These are phyloP conservation scores for Suillus paluster DNA, from an alignment of 768 basidiomycete species.

Conservation along the genomic window DNA sequence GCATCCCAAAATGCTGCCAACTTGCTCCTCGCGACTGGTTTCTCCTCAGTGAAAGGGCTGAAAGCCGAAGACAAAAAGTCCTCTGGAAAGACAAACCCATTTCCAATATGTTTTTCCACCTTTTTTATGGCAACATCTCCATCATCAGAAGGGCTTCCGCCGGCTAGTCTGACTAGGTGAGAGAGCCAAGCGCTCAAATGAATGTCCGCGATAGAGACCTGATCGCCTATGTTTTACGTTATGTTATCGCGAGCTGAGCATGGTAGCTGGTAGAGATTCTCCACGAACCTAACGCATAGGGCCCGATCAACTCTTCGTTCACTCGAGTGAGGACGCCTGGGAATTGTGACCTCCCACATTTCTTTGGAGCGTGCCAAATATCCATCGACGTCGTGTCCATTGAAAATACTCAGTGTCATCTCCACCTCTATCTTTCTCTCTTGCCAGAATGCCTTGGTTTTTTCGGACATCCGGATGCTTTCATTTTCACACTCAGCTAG, in stretches of 20 bases:
- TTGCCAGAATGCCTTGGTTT: constrained; percentile 65
- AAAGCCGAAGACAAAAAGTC: constrained; percentile 37
- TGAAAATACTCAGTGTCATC: constrained; percentile 49
- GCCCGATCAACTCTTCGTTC: constrained; percentile 63
- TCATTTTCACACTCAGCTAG: constrained; percentile 56
- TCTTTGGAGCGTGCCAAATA: constrained; percentile 55
- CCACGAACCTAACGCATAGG: constrained; percentile 63
- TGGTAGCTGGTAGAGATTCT: not conserved
- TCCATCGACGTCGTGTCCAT: constrained; percentile 49
- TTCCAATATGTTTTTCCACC: constrained; percentile 56
- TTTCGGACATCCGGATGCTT: constrained; percentile 57
- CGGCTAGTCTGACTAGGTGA: constrained; percentile 59
- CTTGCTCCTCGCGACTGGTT: constrained; percentile 48
- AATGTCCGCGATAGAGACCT: constrained; percentile 79
- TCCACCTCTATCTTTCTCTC: constrained; percentile 53
- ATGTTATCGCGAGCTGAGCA: not conserved
- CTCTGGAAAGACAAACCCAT: constrained; percentile 47
- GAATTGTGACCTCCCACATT: constrained; percentile 58
- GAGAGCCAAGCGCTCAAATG: constrained; percentile 81
- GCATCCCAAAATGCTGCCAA: constrained; percentile 76
- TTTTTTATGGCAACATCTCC: constrained; percentile 54
- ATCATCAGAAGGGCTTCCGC: constrained; percentile 53
- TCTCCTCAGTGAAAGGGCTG: constrained; percentile 20
- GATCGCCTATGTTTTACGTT: constrained; percentile 60
- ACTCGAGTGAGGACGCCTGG: constrained; percentile 50